Base-by-base conservation (phyloP, 73 alveolate genomes). In the Paramecium octaurelia region DNA sequence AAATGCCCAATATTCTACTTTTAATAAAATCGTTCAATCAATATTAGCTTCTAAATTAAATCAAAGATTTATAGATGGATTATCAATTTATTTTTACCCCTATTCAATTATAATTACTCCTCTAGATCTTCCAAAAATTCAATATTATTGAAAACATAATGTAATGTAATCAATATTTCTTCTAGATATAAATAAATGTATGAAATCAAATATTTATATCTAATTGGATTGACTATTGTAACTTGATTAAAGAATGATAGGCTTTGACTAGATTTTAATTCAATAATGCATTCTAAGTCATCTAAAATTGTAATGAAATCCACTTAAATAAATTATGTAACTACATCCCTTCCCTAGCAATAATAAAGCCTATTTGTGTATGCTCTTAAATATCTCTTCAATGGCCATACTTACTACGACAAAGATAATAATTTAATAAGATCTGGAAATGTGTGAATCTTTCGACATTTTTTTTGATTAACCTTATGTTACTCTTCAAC, bases 21-120 rank as follows among this genome's bases (percentile, higher is more conserved):
- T 23, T 54, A 18, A 54, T 54, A 54, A 54, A 54, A 54, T 54
- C 69, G 18, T 54, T 54, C 69, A 54, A 54, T 54, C n/a, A 54
- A 54, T 16, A 54, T 54, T 16, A 54, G 34, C 14, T 54, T 54
- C 14, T 54, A 54, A 5, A 54, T 18, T 31, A 75, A 31, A 21
- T 75, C 88, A 36, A 75, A 75, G 6, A 75, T 31, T 75, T 75
- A 34, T 75, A 75, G n/a, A 75, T 75, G 88, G n/a, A 75, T 44
- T 8, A 36, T 75, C 9, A 31, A 75, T 44, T 75, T 34, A 36
- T 75, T 34, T 31, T 34, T 40, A 21, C 48, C 7, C 6, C 42
- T 31, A 20, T 75, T 75, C 8, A 21, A 75, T 16, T 36, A 34
- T 75, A 75, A 75, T 34, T 21, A 31, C 9, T 75, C 88, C 38